Evolutionary conservation across 2,329 filamentous ascomycete species (phyloP).

Genomic region (Claviceps humidiphila): DNA sequence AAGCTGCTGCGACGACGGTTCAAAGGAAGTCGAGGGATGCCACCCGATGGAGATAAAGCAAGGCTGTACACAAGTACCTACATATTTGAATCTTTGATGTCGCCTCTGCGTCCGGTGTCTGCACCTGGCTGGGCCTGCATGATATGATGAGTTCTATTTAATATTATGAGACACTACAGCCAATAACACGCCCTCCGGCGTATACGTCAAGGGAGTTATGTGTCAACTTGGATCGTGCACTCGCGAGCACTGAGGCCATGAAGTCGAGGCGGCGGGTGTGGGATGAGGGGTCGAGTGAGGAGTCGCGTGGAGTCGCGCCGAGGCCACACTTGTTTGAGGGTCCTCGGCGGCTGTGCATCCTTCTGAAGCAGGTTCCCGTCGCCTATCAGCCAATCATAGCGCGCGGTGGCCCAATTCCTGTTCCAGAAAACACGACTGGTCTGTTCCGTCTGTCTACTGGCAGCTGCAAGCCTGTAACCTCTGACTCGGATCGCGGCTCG

Average conservation of each 20-base stretch:
- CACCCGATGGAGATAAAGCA: no score
- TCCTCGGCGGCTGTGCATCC: background rate
- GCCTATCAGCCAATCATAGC: conserved; percentile 16
- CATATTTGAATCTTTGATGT: no score
- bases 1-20: no score
- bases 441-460: background rate
- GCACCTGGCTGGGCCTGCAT: background rate
- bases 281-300: no score
- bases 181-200: background rate
- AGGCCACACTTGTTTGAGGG: background rate
- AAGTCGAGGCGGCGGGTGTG: no score
- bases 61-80: no score
- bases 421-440: background rate
- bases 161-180: background rate
- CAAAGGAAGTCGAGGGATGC: no score
- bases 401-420: conserved; percentile 9
- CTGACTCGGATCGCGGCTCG: no score
- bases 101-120: background rate
- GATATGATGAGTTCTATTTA: no score
- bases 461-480: no score
- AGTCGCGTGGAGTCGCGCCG: background rate
- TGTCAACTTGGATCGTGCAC: no score
- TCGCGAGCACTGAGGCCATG: no score
- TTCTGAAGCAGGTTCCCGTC: conserved; percentile 4
- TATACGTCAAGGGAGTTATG: background rate